A percentile compares a stretch with the other conserved stretches of the same genome.
Evolutionary conservation across 331 rosid species (phyloP).

Genomic region (Dryas integrifolia): DNA sequence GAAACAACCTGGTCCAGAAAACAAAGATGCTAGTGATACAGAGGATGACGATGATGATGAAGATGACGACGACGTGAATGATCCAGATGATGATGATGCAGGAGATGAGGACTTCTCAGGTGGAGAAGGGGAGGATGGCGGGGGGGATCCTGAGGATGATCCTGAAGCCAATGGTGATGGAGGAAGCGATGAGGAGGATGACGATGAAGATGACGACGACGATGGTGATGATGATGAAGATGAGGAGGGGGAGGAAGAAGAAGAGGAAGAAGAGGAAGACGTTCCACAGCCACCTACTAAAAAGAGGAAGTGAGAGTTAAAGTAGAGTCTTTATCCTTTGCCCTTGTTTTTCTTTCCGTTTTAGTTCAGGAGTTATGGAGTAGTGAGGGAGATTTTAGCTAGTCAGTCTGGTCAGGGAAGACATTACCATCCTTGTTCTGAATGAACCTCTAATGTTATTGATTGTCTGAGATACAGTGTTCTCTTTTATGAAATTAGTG

Average conservation of each 20-base stretch:
- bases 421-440: constrained; percentile 17
- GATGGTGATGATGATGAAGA: constrained; percentile 15
- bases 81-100: constrained; percentile 47
- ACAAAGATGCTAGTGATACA: constrained; percentile 72
- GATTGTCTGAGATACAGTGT: constrained; percentile 13
- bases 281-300: constrained; percentile 66
- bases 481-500: constrained; percentile 7
- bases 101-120: constrained; percentile 64
- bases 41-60: constrained; percentile 55
- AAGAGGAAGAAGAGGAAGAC: constrained; percentile 55
- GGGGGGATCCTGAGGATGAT: constrained; percentile 61
- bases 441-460: constrained; percentile 21
- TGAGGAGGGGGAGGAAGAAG: constrained; percentile 28
- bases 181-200: constrained; percentile 48
- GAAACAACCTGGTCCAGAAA: constrained; percentile 39
- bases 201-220: constrained; percentile 14
- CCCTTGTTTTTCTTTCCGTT: not conserved
- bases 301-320: constrained; percentile 64
- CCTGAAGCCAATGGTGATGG: constrained; percentile 58
- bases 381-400: constrained; percentile 29
- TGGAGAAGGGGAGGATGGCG: constrained; percentile 63
- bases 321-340: constrained; percentile 6
- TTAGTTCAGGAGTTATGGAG: constrained; percentile 11
- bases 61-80: constrained; percentile 44
- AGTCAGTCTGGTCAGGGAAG: constrained; percentile 27